These are phyloP conservation scores for Blastocladiella emersonii DNA, from an alignment of 371 early-diverging fungal genomes.

Conservation along the genomic window DNA sequence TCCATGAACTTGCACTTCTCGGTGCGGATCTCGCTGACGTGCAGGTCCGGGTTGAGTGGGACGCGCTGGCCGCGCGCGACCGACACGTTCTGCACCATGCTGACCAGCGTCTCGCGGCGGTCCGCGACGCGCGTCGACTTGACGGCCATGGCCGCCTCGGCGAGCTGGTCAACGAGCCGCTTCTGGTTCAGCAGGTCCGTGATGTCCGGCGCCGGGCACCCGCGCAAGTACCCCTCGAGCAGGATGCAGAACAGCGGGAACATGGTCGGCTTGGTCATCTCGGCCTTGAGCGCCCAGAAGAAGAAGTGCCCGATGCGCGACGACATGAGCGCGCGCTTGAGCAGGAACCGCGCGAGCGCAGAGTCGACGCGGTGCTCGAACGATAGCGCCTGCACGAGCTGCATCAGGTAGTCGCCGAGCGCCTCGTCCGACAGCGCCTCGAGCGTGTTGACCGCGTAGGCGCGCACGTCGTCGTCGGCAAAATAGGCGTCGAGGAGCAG, in stretches of 20 bases:
- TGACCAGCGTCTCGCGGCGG: neutral
- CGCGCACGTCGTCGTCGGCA: conserved; percentile 10
- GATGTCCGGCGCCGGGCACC: neutral
- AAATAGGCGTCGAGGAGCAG: conserved; percentile 7
- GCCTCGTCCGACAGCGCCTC: conserved; percentile 3
- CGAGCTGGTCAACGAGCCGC: conserved; percentile 5
- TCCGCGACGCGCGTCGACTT: neutral
- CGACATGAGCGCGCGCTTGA: conserved; percentile 6
- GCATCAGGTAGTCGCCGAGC: conserved; percentile 8
- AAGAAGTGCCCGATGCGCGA: conserved; percentile 9
- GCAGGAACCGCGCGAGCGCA: conserved; percentile 8
- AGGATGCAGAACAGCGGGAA: conserved; percentile 3
- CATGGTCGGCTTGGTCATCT: conserved; percentile 8
- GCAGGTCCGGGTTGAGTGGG: conserved; percentile 7
- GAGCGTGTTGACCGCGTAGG: conserved; percentile 6
- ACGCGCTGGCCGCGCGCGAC: neutral
- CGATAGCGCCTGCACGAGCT: conserved; percentile 10
- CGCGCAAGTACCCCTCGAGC: conserved; percentile 10
- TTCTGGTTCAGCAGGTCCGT: conserved; percentile 6
- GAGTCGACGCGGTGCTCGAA: conserved; percentile 12
- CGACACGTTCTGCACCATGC: neutral
- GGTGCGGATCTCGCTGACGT: neutral
- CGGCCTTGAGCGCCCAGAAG: conserved; percentile 11
- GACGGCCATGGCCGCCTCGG: conserved; percentile 8
- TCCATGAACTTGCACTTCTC: conserved; percentile 14